phyloP scores from a whole-genome alignment of 2,329 filamentous ascomycete genomes.

The Whalleya microplaca region DNA sequence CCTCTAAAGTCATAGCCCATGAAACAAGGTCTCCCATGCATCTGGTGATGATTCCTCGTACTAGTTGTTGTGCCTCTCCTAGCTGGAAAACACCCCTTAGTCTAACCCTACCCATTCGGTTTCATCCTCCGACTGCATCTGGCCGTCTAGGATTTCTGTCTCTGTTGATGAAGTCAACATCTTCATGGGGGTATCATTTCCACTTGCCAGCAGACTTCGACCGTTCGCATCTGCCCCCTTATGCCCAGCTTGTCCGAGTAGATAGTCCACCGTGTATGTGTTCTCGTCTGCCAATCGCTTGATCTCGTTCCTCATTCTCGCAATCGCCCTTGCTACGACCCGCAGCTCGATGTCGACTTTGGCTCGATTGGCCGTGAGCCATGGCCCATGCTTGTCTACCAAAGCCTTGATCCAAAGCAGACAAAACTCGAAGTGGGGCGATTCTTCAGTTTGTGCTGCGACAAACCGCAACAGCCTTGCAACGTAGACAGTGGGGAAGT shows the following conservation, averaged over 20 bases:
- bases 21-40: neutral
- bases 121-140: slow-evolving; percentile 26
- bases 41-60: neutral
- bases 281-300: slow-evolving; percentile 86
- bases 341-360: slow-evolving; percentile 84
- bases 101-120: slow-evolving; percentile 39
- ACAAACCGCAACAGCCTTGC: slow-evolving; percentile 84
- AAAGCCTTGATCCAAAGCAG: slow-evolving; percentile 87
- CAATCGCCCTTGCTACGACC: slow-evolving; percentile 78
- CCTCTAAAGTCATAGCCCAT: neutral
- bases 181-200: slow-evolving; percentile 29
- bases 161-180: slow-evolving; percentile 26
- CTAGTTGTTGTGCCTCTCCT: neutral
- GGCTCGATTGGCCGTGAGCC: slow-evolving; percentile 78
- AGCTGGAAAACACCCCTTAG: slow-evolving; percentile 15
- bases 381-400: slow-evolving; percentile 81
- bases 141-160: slow-evolving; percentile 19
- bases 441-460: slow-evolving; percentile 83
- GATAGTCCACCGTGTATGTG: slow-evolving; percentile 84
- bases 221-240: slow-evolving; percentile 16
- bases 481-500: slow-evolving; percentile 84
- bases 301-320: slow-evolving; percentile 80
- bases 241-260: slow-evolving; percentile 57
- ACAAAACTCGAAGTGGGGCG: slow-evolving; percentile 93
- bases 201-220: slow-evolving; percentile 14